Evolutionary conservation across 495 filamentous ascomycete species (phyloP).

Genomic region (Penicillium lagena): DNA sequence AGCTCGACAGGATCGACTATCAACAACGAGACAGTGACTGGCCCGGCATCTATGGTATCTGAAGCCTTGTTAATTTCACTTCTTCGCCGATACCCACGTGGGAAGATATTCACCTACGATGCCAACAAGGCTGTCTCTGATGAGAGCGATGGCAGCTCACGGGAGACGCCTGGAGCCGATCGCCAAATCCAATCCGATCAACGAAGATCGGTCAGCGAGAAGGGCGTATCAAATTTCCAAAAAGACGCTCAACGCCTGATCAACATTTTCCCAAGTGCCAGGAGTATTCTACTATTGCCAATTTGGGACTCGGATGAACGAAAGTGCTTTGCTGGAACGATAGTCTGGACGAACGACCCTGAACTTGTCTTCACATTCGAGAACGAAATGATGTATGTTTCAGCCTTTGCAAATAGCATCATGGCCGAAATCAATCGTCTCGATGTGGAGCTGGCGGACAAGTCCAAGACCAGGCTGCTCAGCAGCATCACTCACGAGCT

Average conservation of each 20-base stretch:
- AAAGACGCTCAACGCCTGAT: constrained; percentile 15
- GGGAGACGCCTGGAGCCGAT: constrained; percentile 1
- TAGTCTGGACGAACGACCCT: constrained; percentile 48
- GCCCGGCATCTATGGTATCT: constrained; percentile 23
- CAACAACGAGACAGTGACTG: constrained; percentile 15
- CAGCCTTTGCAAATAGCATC: constrained; percentile 53
- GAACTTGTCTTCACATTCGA: constrained; percentile 29
- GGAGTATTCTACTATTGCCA: constrained; percentile 29
- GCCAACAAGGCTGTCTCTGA: constrained; percentile 22
- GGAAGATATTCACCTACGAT: constrained; percentile 54
- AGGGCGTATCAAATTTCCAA: constrained; percentile 5
- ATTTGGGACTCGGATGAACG: constrained; percentile 55
- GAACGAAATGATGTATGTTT: constrained; percentile 43
- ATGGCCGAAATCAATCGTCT: constrained; percentile 57
- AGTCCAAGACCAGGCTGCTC: constrained; percentile 59
- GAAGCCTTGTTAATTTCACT: constrained; percentile 11
- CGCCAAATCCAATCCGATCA: background rate
- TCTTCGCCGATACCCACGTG: constrained; percentile 50
- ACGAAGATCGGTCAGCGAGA: constrained; percentile 34
- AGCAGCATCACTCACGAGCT: constrained; percentile 67
- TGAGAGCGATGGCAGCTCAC: constrained; percentile 6
- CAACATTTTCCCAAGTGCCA: constrained; percentile 13
- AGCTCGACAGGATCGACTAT: constrained; percentile 12
- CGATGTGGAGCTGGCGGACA: constrained; percentile 39
- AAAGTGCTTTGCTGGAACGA: constrained; percentile 54